Percentiles rank a stretch among this genome's conserved stretches.
Evolutionary conservation across 108 stramenopile genomes (phyloP).

Genomic region (Cyclotella sp.): DNA sequence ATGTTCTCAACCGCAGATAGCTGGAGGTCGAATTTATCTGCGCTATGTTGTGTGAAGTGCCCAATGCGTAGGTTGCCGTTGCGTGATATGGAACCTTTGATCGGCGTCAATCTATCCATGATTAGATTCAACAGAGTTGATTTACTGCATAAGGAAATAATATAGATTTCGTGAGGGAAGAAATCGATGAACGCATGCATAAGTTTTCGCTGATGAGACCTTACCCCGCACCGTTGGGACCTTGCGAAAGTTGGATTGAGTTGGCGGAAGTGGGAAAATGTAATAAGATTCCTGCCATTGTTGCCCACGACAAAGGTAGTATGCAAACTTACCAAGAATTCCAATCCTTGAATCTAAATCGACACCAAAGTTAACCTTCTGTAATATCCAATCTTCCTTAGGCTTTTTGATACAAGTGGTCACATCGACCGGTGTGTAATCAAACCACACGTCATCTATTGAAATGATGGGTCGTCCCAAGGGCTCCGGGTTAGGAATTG

Average conservation of each 20-base stretch:
- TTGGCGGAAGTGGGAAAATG: background rate
- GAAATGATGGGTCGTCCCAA: constrained; percentile 93
- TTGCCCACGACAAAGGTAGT: background rate
- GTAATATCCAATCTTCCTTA: constrained; percentile 79
- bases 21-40: constrained; percentile 90
- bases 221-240: constrained; percentile 80
- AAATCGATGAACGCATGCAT: no score
- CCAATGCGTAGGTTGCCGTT: constrained; percentile 92
- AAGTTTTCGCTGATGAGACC: no score
- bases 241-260: constrained; percentile 11
- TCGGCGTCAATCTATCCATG: constrained; percentile 84
- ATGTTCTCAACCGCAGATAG: constrained; percentile 92
- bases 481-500: constrained; percentile 91
- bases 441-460: constrained; percentile 96
- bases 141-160: constrained; percentile 17
- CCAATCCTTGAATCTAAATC: constrained; percentile 88
- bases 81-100: constrained; percentile 81
- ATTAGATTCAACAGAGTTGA: constrained; percentile 93
- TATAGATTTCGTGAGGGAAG: no score
- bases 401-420: constrained; percentile 53
- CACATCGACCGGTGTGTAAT: constrained; percentile 75
- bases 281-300: background rate
- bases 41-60: constrained; percentile 97
- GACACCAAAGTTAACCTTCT: constrained; percentile 96
- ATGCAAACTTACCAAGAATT: constrained; percentile 60